A percentile compares a stretch with the other conserved stretches of the same genome.
Evolutionary conservation across 176 grass and related monocot genomes (phyloP).

Genomic region (Oryza officinalis): DNA sequence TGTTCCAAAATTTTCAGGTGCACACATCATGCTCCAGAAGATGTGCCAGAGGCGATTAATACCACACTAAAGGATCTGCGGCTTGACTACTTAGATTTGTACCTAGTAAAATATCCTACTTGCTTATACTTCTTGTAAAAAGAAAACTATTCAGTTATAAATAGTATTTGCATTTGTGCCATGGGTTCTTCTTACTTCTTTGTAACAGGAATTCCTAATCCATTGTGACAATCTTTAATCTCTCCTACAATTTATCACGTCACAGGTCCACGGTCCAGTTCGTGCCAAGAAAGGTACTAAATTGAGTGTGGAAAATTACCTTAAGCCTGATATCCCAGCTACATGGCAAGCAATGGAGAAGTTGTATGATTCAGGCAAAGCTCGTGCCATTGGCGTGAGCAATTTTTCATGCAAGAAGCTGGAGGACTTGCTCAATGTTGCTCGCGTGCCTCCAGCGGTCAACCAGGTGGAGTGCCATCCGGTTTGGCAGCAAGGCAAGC

Average conservation of each 20-base stretch:
- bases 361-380: slow-evolving; percentile 37
- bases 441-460: slow-evolving; percentile 39
- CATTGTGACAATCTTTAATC: not conserved
- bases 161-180: not conserved
- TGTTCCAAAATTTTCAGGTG: slow-evolving; percentile 17
- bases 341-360: slow-evolving; percentile 57
- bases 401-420: slow-evolving; percentile 56
- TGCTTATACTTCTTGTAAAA: not conserved
- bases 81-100: slow-evolving; percentile 34
- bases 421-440: slow-evolving; percentile 29
- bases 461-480: slow-evolving; percentile 62
- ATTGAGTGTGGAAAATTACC: slow-evolving; percentile 37
- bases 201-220: not conserved
- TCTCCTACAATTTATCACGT: not conserved
- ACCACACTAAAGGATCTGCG: slow-evolving; percentile 7
- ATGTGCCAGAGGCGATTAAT: slow-evolving; percentile 14
- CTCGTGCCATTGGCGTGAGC: slow-evolving; percentile 41
- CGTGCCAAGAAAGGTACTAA: slow-evolving; percentile 44
- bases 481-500: slow-evolving; percentile 41
- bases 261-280: slow-evolving; percentile 40
- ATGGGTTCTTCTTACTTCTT: not conserved
- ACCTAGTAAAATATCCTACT: slow-evolving; percentile 22
- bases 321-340: slow-evolving; percentile 40
- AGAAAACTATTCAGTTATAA: not conserved
- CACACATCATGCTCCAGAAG: slow-evolving; percentile 23